These are phyloP conservation scores for Lactarius vividus DNA, from an alignment of 768 basidiomycete genomes.

Conservation along the genomic window DNA sequence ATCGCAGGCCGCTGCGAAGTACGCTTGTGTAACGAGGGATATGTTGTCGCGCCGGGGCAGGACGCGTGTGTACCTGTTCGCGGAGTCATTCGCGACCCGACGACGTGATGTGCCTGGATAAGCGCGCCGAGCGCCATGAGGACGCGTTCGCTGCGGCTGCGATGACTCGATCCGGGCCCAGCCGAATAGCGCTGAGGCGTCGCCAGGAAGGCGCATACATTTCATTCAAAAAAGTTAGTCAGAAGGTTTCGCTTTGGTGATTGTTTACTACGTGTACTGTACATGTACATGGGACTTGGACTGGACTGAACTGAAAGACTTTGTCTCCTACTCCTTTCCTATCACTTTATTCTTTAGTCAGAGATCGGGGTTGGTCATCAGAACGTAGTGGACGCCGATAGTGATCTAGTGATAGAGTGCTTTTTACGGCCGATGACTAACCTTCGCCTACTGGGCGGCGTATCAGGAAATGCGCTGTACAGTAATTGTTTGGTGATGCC, in stretches of 20 bases:
- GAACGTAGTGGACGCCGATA: neutral
- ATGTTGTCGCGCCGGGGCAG: constrained; percentile 23
- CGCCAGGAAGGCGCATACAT: neutral
- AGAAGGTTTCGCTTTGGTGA: neutral
- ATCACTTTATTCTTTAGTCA: too few species aligned
- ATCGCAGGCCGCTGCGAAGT: constrained; percentile 31
- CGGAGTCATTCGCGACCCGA: too few species aligned
- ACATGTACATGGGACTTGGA: too few species aligned
- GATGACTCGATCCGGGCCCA: neutral
- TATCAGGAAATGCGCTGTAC: neutral
- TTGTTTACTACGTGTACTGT: neutral
- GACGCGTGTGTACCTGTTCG: constrained; percentile 26
- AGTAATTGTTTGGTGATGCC: neutral
- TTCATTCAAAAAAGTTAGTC: neutral
- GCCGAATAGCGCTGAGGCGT: neutral
- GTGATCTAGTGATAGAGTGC: too few species aligned
- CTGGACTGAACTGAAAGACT: too few species aligned
- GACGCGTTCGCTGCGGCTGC: neutral
- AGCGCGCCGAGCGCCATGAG: neutral
- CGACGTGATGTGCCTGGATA: neutral
- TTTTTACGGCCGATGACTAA: neutral
- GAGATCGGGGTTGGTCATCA: too few species aligned
- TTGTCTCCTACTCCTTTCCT: too few species aligned
- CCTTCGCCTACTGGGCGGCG: neutral
- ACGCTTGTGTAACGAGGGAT: constrained; percentile 33